Percentiles rank a stretch among this genome's conserved stretches.
phyloP scores from a whole-genome alignment of 2,329 filamentous ascomycete genomes.

The Fusarium sp. region DNA sequence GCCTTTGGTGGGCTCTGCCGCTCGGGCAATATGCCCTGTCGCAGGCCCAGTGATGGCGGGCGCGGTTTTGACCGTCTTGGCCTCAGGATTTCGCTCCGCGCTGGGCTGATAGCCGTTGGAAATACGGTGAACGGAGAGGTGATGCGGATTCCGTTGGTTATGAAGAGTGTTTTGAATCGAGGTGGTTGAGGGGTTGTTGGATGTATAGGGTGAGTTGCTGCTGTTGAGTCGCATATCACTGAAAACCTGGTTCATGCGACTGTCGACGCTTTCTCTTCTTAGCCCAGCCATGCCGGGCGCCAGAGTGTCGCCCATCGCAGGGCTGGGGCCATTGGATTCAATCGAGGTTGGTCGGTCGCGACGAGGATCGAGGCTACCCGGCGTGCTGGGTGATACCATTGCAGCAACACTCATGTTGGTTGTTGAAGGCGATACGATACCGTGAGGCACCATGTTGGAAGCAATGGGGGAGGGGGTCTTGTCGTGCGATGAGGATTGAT shows the following conservation, averaged over 20 bases:
- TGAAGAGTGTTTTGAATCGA: constrained; percentile 78
- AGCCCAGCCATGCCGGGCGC: constrained; percentile 58
- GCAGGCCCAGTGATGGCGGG: constrained; percentile 80
- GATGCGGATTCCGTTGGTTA: constrained; percentile 71
- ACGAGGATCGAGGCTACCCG: constrained; percentile 56
- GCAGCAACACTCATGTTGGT: constrained; percentile 74
- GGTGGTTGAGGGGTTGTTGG: constrained; percentile 79
- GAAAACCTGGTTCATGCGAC: constrained; percentile 78
- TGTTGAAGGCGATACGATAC: constrained; percentile 65
- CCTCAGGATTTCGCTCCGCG: constrained; percentile 67
- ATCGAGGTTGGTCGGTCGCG: constrained; percentile 56
- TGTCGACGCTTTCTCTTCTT: constrained; percentile 82
- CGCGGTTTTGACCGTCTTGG: constrained; percentile 71
- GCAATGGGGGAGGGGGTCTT: constrained; percentile 72
- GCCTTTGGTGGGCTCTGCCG: constrained; percentile 82
- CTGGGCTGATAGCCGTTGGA: constrained; percentile 73
- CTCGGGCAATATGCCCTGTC: constrained; percentile 72
- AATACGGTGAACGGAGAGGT: constrained; percentile 66
- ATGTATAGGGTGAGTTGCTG: constrained; percentile 71
- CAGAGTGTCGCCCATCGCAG: constrained; percentile 51
- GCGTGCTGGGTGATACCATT: constrained; percentile 70
- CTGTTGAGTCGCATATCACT: constrained; percentile 71
- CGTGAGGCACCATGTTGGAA: constrained; percentile 61
- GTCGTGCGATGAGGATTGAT: constrained; percentile 64
- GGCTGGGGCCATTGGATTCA: constrained; percentile 48